A percentile compares a stretch with the other conserved stretches of the same genome.
phyloP scores from a whole-genome alignment of 1,284 basidiomycete genomes.

The Hemileia vastatrix region DNA sequence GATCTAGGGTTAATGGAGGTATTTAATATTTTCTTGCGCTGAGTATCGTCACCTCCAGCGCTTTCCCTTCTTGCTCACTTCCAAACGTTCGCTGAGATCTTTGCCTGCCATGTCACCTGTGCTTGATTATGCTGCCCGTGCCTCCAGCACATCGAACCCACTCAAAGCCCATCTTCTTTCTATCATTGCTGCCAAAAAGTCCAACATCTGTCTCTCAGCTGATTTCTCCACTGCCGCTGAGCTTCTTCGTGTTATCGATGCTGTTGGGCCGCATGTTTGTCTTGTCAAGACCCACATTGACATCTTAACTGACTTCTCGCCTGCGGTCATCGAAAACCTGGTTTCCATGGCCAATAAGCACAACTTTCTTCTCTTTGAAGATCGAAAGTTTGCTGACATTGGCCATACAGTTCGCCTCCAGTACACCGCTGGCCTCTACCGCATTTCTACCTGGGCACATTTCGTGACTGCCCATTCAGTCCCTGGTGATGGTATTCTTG shows the following conservation, averaged over 20 bases:
- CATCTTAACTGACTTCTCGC: constrained; percentile 84
- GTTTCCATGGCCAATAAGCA: constrained; percentile 64
- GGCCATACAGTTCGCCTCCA: constrained; percentile 93
- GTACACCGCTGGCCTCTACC: constrained; percentile 85
- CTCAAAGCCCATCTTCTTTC: constrained; percentile 53
- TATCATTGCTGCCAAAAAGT: constrained; percentile 75
- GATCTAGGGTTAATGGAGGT: no score
- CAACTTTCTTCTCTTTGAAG: constrained; percentile 96
- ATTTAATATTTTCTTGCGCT: no score
- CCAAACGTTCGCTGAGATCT: no score
- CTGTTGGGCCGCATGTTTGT: constrained; percentile 79
- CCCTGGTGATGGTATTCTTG: constrained; percentile 85
- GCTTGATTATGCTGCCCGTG: constrained; percentile 10
- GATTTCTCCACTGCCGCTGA: constrained; percentile 77
- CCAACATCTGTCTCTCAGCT: constrained; percentile 89
- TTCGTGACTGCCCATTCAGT: constrained; percentile 88
- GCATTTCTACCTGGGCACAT: constrained; percentile 91
- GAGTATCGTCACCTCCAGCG: no score
- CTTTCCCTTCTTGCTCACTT: no score
- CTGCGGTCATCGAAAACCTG: constrained; percentile 61
- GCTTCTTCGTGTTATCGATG: constrained; percentile 75
- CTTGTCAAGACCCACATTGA: constrained; percentile 99
- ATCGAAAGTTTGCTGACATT: constrained; percentile 98
- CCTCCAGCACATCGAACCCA: constrained; percentile 2
- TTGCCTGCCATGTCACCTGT: no score